A percentile compares a stretch with the other conserved stretches of the same genome.
Conservation (phyloP, 768 basidiomycete species). For the Amanita pseudoporphyria region DNA sequence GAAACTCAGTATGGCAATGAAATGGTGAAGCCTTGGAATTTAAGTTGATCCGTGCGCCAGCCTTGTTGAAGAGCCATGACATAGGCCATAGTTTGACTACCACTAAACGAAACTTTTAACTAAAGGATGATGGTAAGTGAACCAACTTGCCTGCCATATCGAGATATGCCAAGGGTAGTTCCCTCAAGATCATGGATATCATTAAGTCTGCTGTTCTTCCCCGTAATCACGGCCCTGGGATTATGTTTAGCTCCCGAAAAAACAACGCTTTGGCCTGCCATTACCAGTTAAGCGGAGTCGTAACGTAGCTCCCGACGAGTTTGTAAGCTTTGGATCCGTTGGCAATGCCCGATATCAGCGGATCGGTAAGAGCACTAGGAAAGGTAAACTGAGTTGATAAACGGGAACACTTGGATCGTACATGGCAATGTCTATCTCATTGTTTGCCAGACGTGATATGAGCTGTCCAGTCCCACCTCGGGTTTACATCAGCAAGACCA, state of each 20-base stretch:
- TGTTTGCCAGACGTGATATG: slow-evolving; percentile 61
- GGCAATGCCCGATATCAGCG: slow-evolving; percentile 86
- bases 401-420: slow-evolving; percentile 21
- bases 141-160: slow-evolving; percentile 65
- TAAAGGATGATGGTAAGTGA: neutral
- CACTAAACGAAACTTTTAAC: slow-evolving; percentile 32
- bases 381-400: slow-evolving; percentile 3
- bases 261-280: neutral
- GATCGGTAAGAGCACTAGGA: slow-evolving; percentile 72
- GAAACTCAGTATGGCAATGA: neutral
- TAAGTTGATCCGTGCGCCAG: slow-evolving; percentile 55
- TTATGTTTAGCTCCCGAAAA: neutral
- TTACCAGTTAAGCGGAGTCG: slow-evolving; percentile 81
- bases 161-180: slow-evolving; percentile 82
- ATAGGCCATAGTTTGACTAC: slow-evolving; percentile 92
- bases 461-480: slow-evolving; percentile 87
- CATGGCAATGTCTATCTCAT: slow-evolving; percentile 82
- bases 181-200: slow-evolving; percentile 67
- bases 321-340: slow-evolving; percentile 85
- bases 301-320: slow-evolving; percentile 87
- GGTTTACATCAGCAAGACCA: neutral
- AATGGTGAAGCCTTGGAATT: slow-evolving; percentile 52
- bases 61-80: slow-evolving; percentile 88
- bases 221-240: slow-evolving; percentile 86
- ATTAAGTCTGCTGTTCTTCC: slow-evolving; percentile 61